Evolutionary conservation across 2,329 filamentous ascomycete species (phyloP).

Genomic region (Sporothrix variecibatus): DNA sequence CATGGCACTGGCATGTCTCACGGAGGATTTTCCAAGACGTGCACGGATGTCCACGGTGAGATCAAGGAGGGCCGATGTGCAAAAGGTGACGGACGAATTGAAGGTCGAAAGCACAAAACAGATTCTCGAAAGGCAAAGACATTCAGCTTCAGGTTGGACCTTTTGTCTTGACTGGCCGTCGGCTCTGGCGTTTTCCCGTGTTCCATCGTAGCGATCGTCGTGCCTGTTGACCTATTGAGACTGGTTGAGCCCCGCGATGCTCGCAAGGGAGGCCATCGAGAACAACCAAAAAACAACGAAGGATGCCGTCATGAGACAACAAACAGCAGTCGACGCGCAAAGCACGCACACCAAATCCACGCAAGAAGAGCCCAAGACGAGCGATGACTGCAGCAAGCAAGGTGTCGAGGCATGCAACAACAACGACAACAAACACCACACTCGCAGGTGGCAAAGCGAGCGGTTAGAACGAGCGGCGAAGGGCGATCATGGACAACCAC

Average conservation of each 20-base stretch:
- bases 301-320: background rate
- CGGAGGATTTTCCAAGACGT: background rate
- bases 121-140: background rate
- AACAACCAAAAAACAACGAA: background rate
- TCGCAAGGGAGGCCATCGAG: background rate
- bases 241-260: background rate
- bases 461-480: background rate
- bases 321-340: background rate
- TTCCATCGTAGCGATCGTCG: constrained; percentile 8
- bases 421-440: background rate
- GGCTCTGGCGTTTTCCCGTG: background rate
- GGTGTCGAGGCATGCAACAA: background rate
- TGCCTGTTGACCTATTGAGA: background rate
- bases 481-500: background rate
- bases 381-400: background rate
- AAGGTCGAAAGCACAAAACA: background rate
- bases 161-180: background rate
- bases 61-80: background rate
- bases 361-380: too few species aligned
- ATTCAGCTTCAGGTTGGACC: background rate
- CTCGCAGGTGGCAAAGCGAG: background rate
- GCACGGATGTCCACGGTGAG: background rate
- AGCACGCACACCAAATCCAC: too few species aligned
- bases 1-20: constrained; percentile 14
- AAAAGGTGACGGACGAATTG: background rate